Percentiles rank a stretch among this genome's conserved stretches.
These are phyloP conservation scores for Coemansia aciculifera DNA, from an alignment of 192 early-diverging fungal species.

Conservation along the genomic window DNA sequence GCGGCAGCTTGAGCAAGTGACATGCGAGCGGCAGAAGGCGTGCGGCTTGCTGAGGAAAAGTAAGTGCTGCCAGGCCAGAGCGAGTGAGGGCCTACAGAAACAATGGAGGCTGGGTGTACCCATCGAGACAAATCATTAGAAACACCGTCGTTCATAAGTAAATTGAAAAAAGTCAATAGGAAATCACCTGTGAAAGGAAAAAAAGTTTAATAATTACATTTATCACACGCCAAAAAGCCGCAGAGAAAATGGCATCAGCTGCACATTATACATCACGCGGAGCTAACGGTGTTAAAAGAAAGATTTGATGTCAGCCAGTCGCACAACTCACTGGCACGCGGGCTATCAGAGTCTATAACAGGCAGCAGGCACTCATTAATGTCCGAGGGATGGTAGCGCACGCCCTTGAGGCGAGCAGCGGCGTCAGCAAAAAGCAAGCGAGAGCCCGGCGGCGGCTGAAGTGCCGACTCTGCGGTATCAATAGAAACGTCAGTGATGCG, in stretches of 20 bases:
- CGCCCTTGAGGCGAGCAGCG: conserved; percentile 15
- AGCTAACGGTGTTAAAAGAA: neutral
- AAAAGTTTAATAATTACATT: neutral
- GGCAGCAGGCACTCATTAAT: conserved; percentile 15
- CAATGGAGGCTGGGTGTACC: conserved; percentile 28
- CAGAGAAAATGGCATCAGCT: neutral
- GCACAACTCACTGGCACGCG: conserved; percentile 31
- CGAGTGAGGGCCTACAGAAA: conserved; percentile 22
- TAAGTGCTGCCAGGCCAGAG: conserved; percentile 14
- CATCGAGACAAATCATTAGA: neutral
- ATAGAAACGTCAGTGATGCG: conserved; percentile 18
- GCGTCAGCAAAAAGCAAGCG: conserved; percentile 19
- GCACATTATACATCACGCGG: neutral
- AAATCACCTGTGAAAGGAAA: neutral
- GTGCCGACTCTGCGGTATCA: conserved; percentile 8
- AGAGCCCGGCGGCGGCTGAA: conserved; percentile 19
- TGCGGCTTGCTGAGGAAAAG: neutral
- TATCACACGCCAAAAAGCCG: neutral
- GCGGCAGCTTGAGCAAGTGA: neutral
- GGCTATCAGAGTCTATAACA: conserved; percentile 1
- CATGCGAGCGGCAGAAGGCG: conserved; percentile 1
- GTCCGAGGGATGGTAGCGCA: conserved; percentile 32
- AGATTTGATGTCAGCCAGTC: conserved; percentile 32
- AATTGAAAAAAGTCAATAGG: conserved; percentile 3
- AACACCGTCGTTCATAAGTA: neutral